Evolutionary conservation across 2,329 filamentous ascomycete species (phyloP).

Genomic region (Teratosphaeriaceae sp.): DNA sequence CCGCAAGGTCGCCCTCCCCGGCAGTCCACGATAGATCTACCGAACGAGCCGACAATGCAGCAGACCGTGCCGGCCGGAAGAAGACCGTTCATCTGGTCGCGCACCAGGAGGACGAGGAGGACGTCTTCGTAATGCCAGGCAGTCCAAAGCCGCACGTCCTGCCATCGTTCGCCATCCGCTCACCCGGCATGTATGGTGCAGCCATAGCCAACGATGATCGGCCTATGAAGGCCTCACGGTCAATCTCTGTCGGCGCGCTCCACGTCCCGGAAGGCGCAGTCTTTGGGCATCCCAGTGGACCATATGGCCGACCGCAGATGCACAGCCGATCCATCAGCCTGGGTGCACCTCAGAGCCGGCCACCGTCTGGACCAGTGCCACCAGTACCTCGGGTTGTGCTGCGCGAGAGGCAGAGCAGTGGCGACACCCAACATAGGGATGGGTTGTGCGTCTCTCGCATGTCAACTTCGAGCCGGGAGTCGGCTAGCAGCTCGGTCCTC

Average conservation of each 20-base stretch:
- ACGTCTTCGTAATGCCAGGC: slow-evolving; percentile 14
- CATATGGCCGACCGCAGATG: slow-evolving; percentile 12
- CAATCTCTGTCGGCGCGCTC: slow-evolving; percentile 24
- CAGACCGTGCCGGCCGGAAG: slow-evolving; percentile 15
- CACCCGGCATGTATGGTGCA: slow-evolving; percentile 17
- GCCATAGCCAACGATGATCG: slow-evolving; percentile 15
- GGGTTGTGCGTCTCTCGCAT: slow-evolving; percentile 28
- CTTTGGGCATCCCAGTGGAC: slow-evolving; percentile 3
- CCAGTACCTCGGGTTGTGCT: slow-evolving; percentile 33
- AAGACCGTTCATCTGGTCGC: slow-evolving; percentile 8
- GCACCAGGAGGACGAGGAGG: slow-evolving; percentile 7
- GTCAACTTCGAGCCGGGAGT: slow-evolving; percentile 36
- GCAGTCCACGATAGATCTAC: not conserved
- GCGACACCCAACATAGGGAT: slow-evolving; percentile 7
- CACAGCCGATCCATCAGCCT: slow-evolving; percentile 29
- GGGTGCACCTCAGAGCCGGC: slow-evolving; percentile 30
- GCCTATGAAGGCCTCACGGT: slow-evolving; percentile 15
- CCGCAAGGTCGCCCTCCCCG: slow-evolving; percentile 21
- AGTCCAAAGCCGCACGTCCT: slow-evolving; percentile 20
- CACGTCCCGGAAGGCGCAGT: slow-evolving; percentile 13
- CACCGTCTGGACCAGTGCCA: slow-evolving; percentile 37
- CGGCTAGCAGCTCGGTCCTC: slow-evolving; percentile 36
- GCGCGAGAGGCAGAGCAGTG: slow-evolving; percentile 5
- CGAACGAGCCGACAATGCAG: slow-evolving; percentile 2
- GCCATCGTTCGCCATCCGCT: slow-evolving; percentile 24